Conservation (phyloP, 768 basidiomycete species). For the Suillus subalutaceus region DNA sequence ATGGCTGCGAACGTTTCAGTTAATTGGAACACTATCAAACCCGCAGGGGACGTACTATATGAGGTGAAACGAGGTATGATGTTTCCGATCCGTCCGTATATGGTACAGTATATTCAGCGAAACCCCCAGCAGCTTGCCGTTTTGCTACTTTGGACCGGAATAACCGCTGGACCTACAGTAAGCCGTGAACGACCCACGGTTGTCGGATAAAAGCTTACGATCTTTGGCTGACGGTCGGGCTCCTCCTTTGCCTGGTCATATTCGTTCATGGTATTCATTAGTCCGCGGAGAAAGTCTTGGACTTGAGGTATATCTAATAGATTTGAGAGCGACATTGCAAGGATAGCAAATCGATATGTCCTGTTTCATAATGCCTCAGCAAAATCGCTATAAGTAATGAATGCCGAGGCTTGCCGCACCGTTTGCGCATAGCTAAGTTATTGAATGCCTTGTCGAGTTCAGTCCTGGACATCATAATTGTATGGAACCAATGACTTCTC, state of each 20-base stretch:
- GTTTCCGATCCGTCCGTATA: constrained; percentile 62
- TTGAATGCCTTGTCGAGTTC: constrained; percentile 79
- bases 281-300: constrained; percentile 75
- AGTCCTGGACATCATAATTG: constrained; percentile 71
- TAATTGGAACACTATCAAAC: background rate
- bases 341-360: constrained; percentile 79
- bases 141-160: constrained; percentile 63
- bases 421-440: constrained; percentile 75
- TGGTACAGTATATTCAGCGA: constrained; percentile 63
- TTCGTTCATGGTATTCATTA: constrained; percentile 72
- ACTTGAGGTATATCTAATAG: constrained; percentile 82
- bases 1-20: constrained; percentile 57
- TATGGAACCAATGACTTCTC: constrained; percentile 87
- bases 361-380: constrained; percentile 42
- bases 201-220: constrained; percentile 43
- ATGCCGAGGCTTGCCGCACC: constrained; percentile 45
- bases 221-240: constrained; percentile 64
- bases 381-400: background rate
- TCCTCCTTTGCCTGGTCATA: constrained; percentile 71
- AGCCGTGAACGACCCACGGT: constrained; percentile 7
- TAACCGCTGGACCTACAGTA: constrained; percentile 44
- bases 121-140: constrained; percentile 51
- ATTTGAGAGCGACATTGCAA: constrained; percentile 85
- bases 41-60: constrained; percentile 58
- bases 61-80: constrained; percentile 72